Conservation (phyloP, 1,284 basidiomycete species). For the Ceraceosorus guamensis region DNA sequence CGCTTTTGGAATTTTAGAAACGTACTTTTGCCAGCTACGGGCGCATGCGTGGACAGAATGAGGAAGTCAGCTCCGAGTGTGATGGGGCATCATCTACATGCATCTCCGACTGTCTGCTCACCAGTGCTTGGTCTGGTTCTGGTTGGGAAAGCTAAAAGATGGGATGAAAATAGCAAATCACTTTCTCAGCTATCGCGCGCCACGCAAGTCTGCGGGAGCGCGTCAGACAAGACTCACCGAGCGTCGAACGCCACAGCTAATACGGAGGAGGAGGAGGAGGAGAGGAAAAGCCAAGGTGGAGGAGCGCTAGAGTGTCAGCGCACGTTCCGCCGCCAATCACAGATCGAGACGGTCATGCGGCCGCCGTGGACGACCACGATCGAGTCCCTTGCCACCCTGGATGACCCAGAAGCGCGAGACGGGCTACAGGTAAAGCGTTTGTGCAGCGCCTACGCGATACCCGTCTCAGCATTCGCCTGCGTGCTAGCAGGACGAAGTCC, state of each 20-base stretch:
- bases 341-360: too few relatives aligned
- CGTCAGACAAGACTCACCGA: too few relatives aligned
- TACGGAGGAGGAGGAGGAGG: too few relatives aligned
- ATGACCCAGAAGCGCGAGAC: neutral
- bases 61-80: slow-evolving; percentile 5
- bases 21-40: slow-evolving; percentile 45
- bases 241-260: slow-evolving; percentile 42
- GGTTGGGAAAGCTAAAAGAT: neutral
- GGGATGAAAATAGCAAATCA: neutral
- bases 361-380: too few relatives aligned
- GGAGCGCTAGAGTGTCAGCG: too few relatives aligned
- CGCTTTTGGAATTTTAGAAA: neutral
- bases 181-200: neutral
- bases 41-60: neutral
- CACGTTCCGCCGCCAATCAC: too few relatives aligned
- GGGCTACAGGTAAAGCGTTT: too few relatives aligned
- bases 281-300: too few relatives aligned
- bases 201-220: slow-evolving; percentile 43
- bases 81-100: neutral
- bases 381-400: neutral
- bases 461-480: too few relatives aligned
- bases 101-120: slow-evolving; percentile 7
- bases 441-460: too few relatives aligned
- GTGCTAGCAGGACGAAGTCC: too few relatives aligned
- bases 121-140: slow-evolving; percentile 49